Conservation (phyloP, 805 yeast species). For the Ogataea nakhonphanomensis region DNA sequence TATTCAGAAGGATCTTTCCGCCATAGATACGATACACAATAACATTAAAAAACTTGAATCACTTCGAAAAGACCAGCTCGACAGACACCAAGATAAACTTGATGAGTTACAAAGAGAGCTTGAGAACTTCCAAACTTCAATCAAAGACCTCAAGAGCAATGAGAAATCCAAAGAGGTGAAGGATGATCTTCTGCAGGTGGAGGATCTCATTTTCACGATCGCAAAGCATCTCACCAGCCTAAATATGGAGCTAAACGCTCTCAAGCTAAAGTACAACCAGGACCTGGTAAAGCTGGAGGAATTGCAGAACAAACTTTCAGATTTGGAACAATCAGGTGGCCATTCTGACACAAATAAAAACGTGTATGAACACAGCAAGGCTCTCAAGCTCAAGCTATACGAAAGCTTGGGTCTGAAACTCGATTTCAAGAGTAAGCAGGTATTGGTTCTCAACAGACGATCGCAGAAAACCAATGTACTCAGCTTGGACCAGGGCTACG, state of each 20-base stretch:
- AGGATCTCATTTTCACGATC: constrained; percentile 45
- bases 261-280: constrained; percentile 36
- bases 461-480: constrained; percentile 46
- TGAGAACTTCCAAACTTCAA: constrained; percentile 15
- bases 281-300: constrained; percentile 36
- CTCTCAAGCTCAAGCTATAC: constrained; percentile 55
- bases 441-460: constrained; percentile 48
- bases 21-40: constrained; percentile 17
- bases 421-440: constrained; percentile 40
- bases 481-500: constrained; percentile 49
- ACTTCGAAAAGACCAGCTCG: constrained; percentile 13
- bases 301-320: constrained; percentile 27
- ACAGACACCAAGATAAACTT: constrained; percentile 13
- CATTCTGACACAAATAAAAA: constrained; percentile 18
- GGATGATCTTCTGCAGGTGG: constrained; percentile 34
- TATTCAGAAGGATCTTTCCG: constrained; percentile 17
- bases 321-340: constrained; percentile 16
- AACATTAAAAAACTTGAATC: constrained; percentile 18
- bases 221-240: constrained; percentile 53
- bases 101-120: constrained; percentile 18
- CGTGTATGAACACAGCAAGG: constrained; percentile 36
- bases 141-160: constrained; percentile 30
- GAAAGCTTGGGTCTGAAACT: constrained; percentile 55
- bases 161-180: constrained; percentile 30
- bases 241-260: constrained; percentile 41